Conservation (phyloP, 2,329 filamentous ascomycete genomes). For the Mycocentrospora acerina region DNA sequence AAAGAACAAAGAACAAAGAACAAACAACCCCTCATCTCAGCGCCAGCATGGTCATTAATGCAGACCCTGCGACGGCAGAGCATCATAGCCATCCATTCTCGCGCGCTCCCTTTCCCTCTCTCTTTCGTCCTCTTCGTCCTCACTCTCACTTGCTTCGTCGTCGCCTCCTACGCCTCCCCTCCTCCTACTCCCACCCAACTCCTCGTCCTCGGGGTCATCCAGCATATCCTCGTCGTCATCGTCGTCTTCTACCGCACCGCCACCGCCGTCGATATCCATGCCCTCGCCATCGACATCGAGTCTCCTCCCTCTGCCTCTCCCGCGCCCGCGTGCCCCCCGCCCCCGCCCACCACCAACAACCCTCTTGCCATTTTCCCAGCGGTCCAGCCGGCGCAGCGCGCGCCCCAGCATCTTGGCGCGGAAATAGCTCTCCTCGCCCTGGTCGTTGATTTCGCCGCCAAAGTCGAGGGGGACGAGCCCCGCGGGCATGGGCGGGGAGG, state of each 20-base stretch:
- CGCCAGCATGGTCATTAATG: constrained; percentile 10
- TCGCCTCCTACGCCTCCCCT: too few species aligned
- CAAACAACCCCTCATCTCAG: too few species aligned
- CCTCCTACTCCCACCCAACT: too few species aligned
- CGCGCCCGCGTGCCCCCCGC: constrained; percentile 14
- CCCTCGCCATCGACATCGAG: constrained; percentile 6
- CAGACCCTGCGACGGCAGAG: constrained; percentile 1
- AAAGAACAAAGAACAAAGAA: too few species aligned
- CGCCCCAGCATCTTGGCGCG: constrained; percentile 68
- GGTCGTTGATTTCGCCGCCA: constrained; percentile 65
- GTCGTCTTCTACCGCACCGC: constrained; percentile 1
- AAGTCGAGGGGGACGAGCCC: constrained; percentile 63
- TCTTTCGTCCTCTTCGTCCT: constrained; percentile 8
- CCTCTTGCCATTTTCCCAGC: constrained; percentile 61
- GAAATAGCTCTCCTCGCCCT: constrained; percentile 70
- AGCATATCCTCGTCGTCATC: constrained; percentile 10
- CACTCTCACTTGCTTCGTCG: background rate
- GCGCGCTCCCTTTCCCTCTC: constrained; percentile 13
- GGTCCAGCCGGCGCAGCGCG: constrained; percentile 63
- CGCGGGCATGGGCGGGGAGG: constrained; percentile 39
- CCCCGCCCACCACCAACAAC: constrained; percentile 2
- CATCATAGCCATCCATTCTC: constrained; percentile 37
- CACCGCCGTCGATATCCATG: constrained; percentile 2
- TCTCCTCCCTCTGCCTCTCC: constrained; percentile 13
- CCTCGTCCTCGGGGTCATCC: too few species aligned